Base-by-base conservation (phyloP, 1,284 basidiomycete genomes). In the Chalciporus sp. region DNA sequence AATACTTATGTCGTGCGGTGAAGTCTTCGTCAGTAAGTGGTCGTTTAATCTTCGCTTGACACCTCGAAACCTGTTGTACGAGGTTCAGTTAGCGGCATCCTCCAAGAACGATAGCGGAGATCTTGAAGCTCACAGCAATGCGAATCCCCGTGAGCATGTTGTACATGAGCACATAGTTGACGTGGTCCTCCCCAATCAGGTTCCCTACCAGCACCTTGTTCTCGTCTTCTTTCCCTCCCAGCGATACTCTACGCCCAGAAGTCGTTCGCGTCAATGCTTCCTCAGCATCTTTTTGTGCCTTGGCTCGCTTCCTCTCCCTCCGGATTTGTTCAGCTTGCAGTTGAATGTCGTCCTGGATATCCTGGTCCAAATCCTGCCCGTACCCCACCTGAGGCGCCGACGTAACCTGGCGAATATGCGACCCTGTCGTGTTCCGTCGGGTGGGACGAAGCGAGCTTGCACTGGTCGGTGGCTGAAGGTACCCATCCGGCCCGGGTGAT, bases 101-200 rank as follows among this genome's bases (percentile, higher is more conserved):
- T 19, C 17, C 14, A 31, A 4, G 28, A 16, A 14, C 1, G 7
- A 28, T 26, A 42, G 28, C 42, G 51, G 52, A 31, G 40, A 51
- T 29, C 31, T 42, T 11, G 35, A 2, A 1, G 83, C 88, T 67
- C 62, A 93, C 94, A 46, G 90, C 95, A 62, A 95, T 95, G 31
- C 96, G 87, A 60, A 99, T 98, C 6, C 96, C 96, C 4, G 96
- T 99, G 64, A 99, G 81, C 96, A 99, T 99, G 78, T 99, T 98
- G 78, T 98, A 99, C 96, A 98, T 98, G 67, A 99, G 78, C 56
- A 98, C 93, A 65, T 98, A 99, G 76, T 99, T 99, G 72, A 90
- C 95, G 73, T 99, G 96, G 62, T 88, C 96, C 70, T 98, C 95
- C 37, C 93, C 93, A 59, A 99, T 98, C 61, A 98, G 73, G 70